Conservation (phyloP, 352 stramenopile genomes). For the Phytopythium aichiense region DNA sequence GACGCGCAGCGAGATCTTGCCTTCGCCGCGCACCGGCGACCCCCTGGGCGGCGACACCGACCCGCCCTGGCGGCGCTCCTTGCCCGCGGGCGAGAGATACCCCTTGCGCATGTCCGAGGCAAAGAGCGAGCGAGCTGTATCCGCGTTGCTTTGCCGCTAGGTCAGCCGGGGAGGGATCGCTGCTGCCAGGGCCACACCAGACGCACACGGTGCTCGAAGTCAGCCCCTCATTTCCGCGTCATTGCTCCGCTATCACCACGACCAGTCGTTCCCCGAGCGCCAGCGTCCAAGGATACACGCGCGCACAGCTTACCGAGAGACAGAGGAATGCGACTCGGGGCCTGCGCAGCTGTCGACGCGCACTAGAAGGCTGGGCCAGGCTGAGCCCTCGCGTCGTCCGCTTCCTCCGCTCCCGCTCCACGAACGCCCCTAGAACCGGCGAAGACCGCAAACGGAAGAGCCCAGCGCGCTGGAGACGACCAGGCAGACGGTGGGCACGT, state of each 20-base stretch:
- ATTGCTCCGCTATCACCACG: neutral
- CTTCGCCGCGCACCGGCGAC: conserved; percentile 58
- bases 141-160: neutral
- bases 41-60: conserved; percentile 42
- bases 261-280: neutral
- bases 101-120: conserved; percentile 25
- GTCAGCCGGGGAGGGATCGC: neutral
- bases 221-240: neutral
- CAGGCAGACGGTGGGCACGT: neutral
- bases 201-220: neutral
- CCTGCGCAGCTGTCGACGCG: neutral
- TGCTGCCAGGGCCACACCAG: neutral
- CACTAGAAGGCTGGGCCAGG: neutral
- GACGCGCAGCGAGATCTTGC: conserved; percentile 69
- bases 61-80: conserved; percentile 9
- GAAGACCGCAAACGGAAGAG: neutral
- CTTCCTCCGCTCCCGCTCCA: neutral
- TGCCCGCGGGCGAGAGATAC: conserved; percentile 21
- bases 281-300: neutral
- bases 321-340: neutral
- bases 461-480: neutral
- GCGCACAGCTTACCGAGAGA: neutral
- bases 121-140: neutral
- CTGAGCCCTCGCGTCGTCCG: neutral
- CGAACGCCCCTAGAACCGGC: neutral